phyloP scores from a whole-genome alignment of 2,329 filamentous ascomycete species.

The Calonectria montana region DNA sequence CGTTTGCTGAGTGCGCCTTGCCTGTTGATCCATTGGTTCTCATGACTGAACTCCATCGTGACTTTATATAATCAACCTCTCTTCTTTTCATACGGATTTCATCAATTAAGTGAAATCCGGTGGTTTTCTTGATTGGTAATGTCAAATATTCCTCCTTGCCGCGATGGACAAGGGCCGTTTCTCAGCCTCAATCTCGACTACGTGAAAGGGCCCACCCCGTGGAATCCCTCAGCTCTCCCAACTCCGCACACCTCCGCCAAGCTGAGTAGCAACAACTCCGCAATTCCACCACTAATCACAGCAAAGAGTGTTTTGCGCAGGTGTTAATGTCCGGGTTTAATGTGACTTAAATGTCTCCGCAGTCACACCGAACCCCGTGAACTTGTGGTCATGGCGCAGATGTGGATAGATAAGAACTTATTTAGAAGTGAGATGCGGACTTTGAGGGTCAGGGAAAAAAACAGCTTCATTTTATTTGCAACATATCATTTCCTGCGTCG shows the following conservation, averaged over 20 bases:
- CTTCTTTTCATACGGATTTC: not conserved
- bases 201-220: not conserved
- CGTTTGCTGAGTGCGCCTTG: not conserved
- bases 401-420: too few relatives aligned
- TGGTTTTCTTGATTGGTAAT: not conserved
- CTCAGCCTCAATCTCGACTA: not conserved
- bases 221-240: not conserved
- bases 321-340: not conserved
- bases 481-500: not conserved
- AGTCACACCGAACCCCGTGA: slow-evolving; percentile 16
- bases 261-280: not conserved
- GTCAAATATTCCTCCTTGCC: not conserved
- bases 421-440: not conserved
- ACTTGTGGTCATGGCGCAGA: not conserved
- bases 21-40: not conserved
- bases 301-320: too few relatives aligned
- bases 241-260: slow-evolving; percentile 14
- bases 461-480: not conserved
- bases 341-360: slow-evolving; percentile 2
- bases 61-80: not conserved
- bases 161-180: not conserved
- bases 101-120: not conserved
- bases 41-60: not conserved
- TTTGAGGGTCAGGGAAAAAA: not conserved
- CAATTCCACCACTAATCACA: not conserved